Evolutionary conservation across 768 basidiomycete genomes (phyloP).

Genomic region (Termitomyces sp.): DNA sequence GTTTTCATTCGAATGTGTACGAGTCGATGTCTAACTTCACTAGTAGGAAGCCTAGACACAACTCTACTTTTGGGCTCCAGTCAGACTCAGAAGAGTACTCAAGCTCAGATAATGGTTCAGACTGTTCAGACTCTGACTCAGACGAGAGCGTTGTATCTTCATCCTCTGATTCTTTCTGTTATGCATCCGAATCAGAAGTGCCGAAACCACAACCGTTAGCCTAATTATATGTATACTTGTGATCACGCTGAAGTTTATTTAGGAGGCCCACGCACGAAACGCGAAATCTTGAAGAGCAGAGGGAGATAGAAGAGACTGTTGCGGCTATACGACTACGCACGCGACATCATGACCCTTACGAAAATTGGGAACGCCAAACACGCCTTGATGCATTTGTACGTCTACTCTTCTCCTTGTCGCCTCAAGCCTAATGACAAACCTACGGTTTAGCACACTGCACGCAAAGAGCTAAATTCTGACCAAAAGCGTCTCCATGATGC

Average conservation of each 20-base stretch:
- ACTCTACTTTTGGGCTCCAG: conserved; percentile 50
- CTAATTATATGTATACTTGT: not conserved
- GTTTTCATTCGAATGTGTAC: not conserved
- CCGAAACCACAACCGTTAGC: conserved; percentile 30
- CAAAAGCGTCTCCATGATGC: conserved; percentile 32
- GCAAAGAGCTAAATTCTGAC: conserved; percentile 31
- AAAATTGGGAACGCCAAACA: conserved; percentile 51
- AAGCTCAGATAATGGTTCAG: conserved; percentile 22
- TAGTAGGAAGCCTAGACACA: conserved; percentile 25
- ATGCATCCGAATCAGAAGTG: conserved; percentile 38
- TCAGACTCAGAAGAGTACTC: conserved; percentile 40
- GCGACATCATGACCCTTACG: conserved; percentile 50
- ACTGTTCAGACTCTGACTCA: conserved; percentile 30
- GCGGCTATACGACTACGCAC: conserved; percentile 47
- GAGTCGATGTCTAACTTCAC: not conserved
- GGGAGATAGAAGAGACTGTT: conserved; percentile 42
- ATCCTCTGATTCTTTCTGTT: conserved; percentile 32
- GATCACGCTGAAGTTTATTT: not conserved
- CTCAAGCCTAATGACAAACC: not conserved
- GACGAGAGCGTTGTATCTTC: conserved; percentile 18
- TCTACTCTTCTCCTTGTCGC: conserved; percentile 2
- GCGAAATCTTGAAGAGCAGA: conserved; percentile 34
- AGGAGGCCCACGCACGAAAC: conserved; percentile 22
- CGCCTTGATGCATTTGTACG: conserved; percentile 48
- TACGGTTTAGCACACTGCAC: conserved; percentile 35